Evolutionary conservation across 768 basidiomycete genomes (phyloP).

Genomic region (Pholiota molesta): DNA sequence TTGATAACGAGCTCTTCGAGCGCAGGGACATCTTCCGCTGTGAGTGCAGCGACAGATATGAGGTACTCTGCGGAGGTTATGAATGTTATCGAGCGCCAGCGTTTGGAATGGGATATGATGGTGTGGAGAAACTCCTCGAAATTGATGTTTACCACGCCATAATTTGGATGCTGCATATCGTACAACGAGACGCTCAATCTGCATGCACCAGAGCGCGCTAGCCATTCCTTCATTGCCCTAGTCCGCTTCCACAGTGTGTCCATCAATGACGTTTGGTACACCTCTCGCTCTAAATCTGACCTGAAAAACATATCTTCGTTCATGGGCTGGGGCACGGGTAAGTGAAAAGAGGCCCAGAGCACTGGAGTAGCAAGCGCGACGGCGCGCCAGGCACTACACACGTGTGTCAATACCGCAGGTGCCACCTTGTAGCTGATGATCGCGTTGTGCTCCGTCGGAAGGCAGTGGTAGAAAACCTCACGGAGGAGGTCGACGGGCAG

Average conservation of each 20-base stretch:
- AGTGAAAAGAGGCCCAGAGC: slow-evolving; percentile 23
- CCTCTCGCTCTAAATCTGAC: neutral
- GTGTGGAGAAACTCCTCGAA: neutral
- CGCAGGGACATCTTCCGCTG: neutral
- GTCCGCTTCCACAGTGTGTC: neutral
- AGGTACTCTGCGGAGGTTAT: neutral
- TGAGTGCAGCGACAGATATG: neutral
- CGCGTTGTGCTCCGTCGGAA: slow-evolving; percentile 14
- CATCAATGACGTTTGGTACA: neutral
- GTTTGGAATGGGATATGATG: neutral
- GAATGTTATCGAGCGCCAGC: neutral
- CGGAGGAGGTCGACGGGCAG: slow-evolving; percentile 24
- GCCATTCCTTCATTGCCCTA: neutral
- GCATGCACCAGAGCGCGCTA: neutral
- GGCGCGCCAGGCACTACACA: slow-evolving; percentile 23
- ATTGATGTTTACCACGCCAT: neutral
- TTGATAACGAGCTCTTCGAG: neutral
- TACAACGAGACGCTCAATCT: neutral
- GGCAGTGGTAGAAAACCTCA: slow-evolving; percentile 23
- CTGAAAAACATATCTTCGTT: neutral
- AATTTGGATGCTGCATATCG: neutral
- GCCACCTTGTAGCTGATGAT: slow-evolving; percentile 13
- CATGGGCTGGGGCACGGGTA: slow-evolving; percentile 13
- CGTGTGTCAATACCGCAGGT: slow-evolving; percentile 19
- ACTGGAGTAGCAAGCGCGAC: slow-evolving; percentile 16